A percentile compares a stretch with the other conserved stretches of the same genome.
phyloP scores from a whole-genome alignment of 1,139 yeast species.

The Taphrina communis region DNA sequence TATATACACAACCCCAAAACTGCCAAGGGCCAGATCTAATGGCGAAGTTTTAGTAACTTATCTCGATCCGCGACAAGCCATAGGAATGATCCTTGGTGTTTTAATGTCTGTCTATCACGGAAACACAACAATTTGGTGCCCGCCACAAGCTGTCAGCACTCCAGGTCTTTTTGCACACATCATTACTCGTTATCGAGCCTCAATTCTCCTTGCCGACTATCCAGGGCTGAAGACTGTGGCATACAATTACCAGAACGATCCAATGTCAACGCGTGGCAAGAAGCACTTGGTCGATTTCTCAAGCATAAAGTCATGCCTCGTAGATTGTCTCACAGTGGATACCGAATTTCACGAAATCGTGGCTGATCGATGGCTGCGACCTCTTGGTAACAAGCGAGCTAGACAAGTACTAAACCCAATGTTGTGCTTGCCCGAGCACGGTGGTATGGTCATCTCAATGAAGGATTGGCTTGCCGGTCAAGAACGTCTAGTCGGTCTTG shows the following conservation, averaged over 20 bases:
- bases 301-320: slow-evolving; percentile 83
- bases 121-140: slow-evolving; percentile 78
- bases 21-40: slow-evolving; percentile 25
- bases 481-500: slow-evolving; percentile 58
- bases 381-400: slow-evolving; percentile 82
- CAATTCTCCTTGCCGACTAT: slow-evolving; percentile 81
- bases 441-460: slow-evolving; percentile 92
- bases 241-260: slow-evolving; percentile 89
- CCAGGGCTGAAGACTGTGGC: slow-evolving; percentile 90
- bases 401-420: slow-evolving; percentile 85
- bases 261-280: slow-evolving; percentile 81
- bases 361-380: slow-evolving; percentile 89
- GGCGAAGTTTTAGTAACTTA: slow-evolving; percentile 63
- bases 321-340: slow-evolving; percentile 89
- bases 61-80: slow-evolving; percentile 82
- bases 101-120: slow-evolving; percentile 85
- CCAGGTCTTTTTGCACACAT: slow-evolving; percentile 89
- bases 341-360: slow-evolving; percentile 90
- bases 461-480: slow-evolving; percentile 85
- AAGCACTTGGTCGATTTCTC: slow-evolving; percentile 80
- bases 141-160: slow-evolving; percentile 71
- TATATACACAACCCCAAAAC: slow-evolving; percentile 17
- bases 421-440: slow-evolving; percentile 87
- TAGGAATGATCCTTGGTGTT: slow-evolving; percentile 83
- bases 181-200: slow-evolving; percentile 71